These are phyloP conservation scores for Globisporangium emineosum DNA, from an alignment of 352 stramenopile species.

Conservation along the genomic window DNA sequence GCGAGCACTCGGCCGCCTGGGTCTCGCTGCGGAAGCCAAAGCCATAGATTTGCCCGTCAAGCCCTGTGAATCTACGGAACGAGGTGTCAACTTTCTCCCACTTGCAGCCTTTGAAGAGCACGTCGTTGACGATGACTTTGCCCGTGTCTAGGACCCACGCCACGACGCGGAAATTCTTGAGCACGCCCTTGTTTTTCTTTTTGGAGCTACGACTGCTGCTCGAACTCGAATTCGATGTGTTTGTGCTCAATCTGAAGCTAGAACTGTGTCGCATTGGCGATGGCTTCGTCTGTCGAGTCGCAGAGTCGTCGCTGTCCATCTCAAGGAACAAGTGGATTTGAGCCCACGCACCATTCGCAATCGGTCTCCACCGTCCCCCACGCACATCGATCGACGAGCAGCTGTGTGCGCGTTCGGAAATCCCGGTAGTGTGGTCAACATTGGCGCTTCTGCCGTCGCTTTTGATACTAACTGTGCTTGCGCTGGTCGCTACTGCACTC, in stretches of 20 bases:
- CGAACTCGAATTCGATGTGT: constrained; percentile 1
- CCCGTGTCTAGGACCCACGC: constrained; percentile 58
- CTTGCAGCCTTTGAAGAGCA: constrained; percentile 32
- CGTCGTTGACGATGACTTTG: constrained; percentile 51
- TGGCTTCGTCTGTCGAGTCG: background rate
- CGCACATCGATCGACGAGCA: constrained; percentile 6
- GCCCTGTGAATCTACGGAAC: constrained; percentile 40
- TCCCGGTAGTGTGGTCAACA: background rate
- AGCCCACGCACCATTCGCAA: constrained; percentile 42
- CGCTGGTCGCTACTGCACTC: background rate
- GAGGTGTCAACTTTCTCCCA: constrained; percentile 36
- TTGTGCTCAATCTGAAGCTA: background rate
- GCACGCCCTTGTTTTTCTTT: constrained; percentile 12
- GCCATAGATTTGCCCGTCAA: constrained; percentile 38
- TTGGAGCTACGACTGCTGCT: background rate
- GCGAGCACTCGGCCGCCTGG: constrained; percentile 49
- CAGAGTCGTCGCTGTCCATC: constrained; percentile 24
- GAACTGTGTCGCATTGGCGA: background rate
- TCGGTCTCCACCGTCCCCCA: constrained; percentile 27
- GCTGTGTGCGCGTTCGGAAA: constrained; percentile 4
- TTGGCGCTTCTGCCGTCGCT: background rate
- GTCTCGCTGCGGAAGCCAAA: constrained; percentile 43
- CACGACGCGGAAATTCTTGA: constrained; percentile 47
- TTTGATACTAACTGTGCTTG: background rate
- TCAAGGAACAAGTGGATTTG: constrained; percentile 59